Base-by-base conservation (phyloP, 192 early-diverging fungal genomes). In the Umbelopsis sp. region DNA sequence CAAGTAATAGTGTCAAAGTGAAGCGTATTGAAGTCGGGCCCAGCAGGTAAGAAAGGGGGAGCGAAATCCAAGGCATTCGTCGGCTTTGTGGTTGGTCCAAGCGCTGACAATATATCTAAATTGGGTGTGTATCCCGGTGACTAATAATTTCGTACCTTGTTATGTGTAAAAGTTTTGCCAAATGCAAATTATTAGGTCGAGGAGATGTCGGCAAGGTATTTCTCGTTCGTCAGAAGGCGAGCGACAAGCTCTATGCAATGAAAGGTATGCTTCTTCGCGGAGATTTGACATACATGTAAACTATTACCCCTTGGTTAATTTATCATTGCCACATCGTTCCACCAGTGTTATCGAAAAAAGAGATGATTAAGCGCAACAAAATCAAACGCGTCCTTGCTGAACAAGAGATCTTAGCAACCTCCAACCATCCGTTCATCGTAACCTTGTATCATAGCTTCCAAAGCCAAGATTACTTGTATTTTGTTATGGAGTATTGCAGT, bases 341-440 rank as follows among this genome's bases (percentile, higher is more conserved):
- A 2, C 15, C 35, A 87, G 85, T 87, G 16, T 52, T 84, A 65
- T 92, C 91, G 41, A 99, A 99, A 85, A 84, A 87, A 61, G 97
- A 97, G 78, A 99, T 99, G 97, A 89, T 99, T 64, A 93, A 93
- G 73, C 88, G 96, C 49, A 96, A 98, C 81, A 99, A 99, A 82
- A 92, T 99, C 74, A 97, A 97, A 77, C 89, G 97, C 35, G 96
- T 95, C 33, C 84, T 99, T 46, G 94, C 97, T 13, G 97, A 98
- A 80, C 97, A 99, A 65, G 85, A 87, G 64, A 87, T 87, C 47
- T 64, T 87, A 10, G 81, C 92, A 18, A 92, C 89, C 20, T 86
- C 90, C 50, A 95, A 95, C 81, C 92, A 95, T 72, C 93, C 93
- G 0, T 95, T 95, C 79, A 93, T 95, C 66, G 89, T 93, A 1